Evolutionary conservation across 352 stramenopile species (phyloP), one percentile per base, ranked within the genome.

Genomic region (Plasmopara viticola): DNA sequence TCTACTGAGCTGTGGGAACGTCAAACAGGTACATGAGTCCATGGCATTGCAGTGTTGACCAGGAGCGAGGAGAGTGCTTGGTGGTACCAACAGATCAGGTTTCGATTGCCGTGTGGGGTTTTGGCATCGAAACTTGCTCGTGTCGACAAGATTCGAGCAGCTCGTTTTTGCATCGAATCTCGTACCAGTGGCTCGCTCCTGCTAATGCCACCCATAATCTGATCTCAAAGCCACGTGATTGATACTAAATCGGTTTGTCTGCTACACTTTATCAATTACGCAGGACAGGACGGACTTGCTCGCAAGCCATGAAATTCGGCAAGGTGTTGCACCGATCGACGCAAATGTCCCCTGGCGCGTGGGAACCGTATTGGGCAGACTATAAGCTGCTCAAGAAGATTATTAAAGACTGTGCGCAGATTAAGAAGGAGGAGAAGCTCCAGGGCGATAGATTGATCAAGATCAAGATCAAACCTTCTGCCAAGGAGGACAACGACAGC

Each of bases 361-460:
- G 81, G 81, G 82, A 90, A 58, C 44, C 66, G 14, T 81, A 70
- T 53, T 94, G 84, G 84, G 74, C 87, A 30, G 82, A 94, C 69
- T 94, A 94, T 72, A 94, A 94, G 59, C 62, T 87, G 53, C 80
- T 94, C 44, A 94, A 94, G 72, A 75, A 80, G 56, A 92, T 92
- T 60, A 93, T 94, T 64, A 94, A 94, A 57, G 84, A 93, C 68
- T 94, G 84, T 60, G 84, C 81, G 41, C 79, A 92, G 68, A 84
- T 94, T 51, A 75, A 82, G 40, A 91, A 87, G 39, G 80, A 94
- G 53, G 82, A 93, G 54, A 91, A 92, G 57, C 70, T 92, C 44
- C 73, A 87, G 45, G 78, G 77, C 51, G 72, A 84, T 42, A 85
- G 74, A 42, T 70, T 89, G 28, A 46, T 82, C 49, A 86, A 86